Evolutionary conservation across 2,329 filamentous ascomycete species (phyloP), one percentile per base, ranked within the genome.

Genomic region (Nemania sp.): DNA sequence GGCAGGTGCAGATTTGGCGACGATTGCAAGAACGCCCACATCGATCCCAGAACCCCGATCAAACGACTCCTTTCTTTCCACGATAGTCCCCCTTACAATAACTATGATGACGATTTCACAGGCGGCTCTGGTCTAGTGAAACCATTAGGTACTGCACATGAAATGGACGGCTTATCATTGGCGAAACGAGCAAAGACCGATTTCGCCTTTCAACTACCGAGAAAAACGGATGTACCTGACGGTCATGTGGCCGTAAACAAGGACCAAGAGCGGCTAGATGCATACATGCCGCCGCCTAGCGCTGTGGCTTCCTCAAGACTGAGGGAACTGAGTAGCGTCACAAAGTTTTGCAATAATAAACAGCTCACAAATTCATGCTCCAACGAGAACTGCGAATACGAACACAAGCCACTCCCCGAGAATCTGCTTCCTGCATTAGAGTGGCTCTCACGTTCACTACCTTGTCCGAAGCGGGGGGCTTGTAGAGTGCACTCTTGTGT

Each of bases 1-100:
- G 68, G 67, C 5, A 70, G 66, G 43, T 70, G 68, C 56, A 64
- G 64, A 33, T 68, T 62, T 20, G 68, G 66, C 36, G 61, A 60
- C 26, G 42, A 34, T 1, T 70, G 69, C 57, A 69, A 64, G 37
- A 61, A 63, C 8, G 46, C 62, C 31, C 68, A 70, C 47, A 15
- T 56, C 6, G 58, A 57, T 22, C 20, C 53, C 22, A 52, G 46
- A 40, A 31, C 12, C 3, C 9, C 42, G 14, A 19, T 42, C 49
- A 31, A 14, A 12, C 36, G 22, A 37, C 34, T 42, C 43, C 34
- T 40, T 14, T 44, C 31, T 15, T 50, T 28, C 20, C 59, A 50
- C 24, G 34, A 24, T 19, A 41, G 51, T 22, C 46, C 31, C 19
- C 49, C 47, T 33, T 46, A 36, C 24, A 58, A 33, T 23, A n/a